phyloP scores from a whole-genome alignment of 257 asterid species.

The Solanum commersonii region DNA sequence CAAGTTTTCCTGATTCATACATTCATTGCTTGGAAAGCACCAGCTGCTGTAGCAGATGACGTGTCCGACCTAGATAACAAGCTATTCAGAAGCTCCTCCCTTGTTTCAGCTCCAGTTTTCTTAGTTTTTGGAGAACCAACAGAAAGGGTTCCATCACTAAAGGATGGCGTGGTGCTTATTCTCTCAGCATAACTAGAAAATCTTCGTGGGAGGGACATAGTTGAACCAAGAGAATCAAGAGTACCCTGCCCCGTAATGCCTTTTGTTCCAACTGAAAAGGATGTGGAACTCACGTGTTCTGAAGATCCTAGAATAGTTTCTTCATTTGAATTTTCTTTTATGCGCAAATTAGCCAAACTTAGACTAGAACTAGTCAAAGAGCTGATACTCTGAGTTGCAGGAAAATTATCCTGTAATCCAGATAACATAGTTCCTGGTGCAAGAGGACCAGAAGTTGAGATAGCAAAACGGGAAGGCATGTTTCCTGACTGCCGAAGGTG shows the following conservation, averaged over 20 bases:
- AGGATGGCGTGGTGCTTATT: conserved; percentile 64
- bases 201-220: conserved; percentile 53
- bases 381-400: conserved; percentile 37
- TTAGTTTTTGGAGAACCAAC: conserved; percentile 73
- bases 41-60: conserved; percentile 37
- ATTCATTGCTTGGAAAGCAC: conserved; percentile 35
- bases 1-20: conserved; percentile 29
- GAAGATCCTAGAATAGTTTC: conserved; percentile 40
- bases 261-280: conserved; percentile 38
- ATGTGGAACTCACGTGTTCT: conserved; percentile 24
- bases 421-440: conserved; percentile 50
- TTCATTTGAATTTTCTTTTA: conserved; percentile 22
- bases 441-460: conserved; percentile 41
- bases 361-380: conserved; percentile 40
- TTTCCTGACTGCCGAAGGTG: conserved; percentile 56
- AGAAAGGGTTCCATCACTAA: conserved; percentile 46
- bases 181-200: conserved; percentile 93
- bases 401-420: conserved; percentile 49
- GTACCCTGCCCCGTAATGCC: conserved; percentile 30
- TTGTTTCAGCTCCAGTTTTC: conserved; percentile 83
- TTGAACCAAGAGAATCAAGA: conserved; percentile 48
- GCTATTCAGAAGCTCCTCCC: conserved; percentile 69
- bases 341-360: conserved; percentile 37
- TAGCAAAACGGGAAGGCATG: conserved; percentile 60
- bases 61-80: conserved; percentile 59